These are phyloP conservation scores for Quercus agrifolia DNA, from an alignment of 306 rosid genomes.

Conservation along the genomic window DNA sequence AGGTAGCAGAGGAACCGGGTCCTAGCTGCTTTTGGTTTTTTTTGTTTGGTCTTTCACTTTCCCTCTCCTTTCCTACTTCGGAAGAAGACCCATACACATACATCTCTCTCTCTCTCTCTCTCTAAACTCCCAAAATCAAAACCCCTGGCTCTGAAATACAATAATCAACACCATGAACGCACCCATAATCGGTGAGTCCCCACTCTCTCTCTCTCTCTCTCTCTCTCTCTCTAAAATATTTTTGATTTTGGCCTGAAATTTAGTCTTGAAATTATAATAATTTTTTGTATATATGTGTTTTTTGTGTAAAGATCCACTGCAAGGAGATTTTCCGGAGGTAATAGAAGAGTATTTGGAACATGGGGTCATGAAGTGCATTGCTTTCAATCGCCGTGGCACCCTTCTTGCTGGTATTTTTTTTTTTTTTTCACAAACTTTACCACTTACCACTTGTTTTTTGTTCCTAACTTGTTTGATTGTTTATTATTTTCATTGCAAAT, in stretches of 20 bases:
- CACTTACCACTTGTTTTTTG: neutral
- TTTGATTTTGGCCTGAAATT: neutral
- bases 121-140: no score
- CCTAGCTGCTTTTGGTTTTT: no score
- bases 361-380: constrained; percentile 89
- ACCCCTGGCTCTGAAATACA: neutral
- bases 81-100: no score
- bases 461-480: neutral
- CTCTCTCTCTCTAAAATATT: neutral
- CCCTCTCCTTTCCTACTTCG: no score
- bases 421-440: neutral
- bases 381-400: constrained; percentile 94
- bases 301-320: constrained; percentile 64
- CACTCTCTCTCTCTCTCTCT: neutral
- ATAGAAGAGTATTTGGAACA: constrained; percentile 93
- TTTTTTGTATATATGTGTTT: constrained; percentile 1
- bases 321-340: constrained; percentile 96
- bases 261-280: neutral
- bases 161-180: constrained; percentile 41
- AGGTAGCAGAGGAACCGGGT: no score
- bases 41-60: no score
- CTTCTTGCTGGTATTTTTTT: constrained; percentile 77
- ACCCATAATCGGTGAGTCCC: constrained; percentile 57
- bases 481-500: neutral
- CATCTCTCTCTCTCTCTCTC: no score